Evolutionary conservation across 495 filamentous ascomycete genomes (phyloP).

Genomic region (Lepidopterella palustris): DNA sequence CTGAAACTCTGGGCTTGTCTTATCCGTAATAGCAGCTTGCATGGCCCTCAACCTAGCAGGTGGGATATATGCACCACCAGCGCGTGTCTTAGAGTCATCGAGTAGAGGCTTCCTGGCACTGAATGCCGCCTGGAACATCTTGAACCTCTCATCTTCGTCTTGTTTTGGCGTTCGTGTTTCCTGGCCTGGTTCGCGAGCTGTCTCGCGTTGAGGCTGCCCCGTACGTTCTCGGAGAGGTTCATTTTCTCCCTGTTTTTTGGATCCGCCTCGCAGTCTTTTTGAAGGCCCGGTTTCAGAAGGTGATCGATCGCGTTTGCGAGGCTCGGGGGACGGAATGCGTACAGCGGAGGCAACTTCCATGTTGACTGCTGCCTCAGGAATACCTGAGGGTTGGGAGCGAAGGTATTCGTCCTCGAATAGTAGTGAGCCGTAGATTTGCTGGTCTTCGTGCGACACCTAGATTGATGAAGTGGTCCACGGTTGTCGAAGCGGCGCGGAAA

Average conservation of each 20-base stretch:
- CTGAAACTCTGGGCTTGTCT: conserved; percentile 93
- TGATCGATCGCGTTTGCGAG: conserved; percentile 26
- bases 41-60: conserved; percentile 84
- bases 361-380: not conserved
- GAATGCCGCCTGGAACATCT: conserved; percentile 23
- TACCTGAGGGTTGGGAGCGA: no score
- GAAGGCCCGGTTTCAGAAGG: conserved; percentile 17
- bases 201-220: conserved; percentile 9
- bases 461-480: no score
- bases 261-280: conserved; percentile 18
- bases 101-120: conserved; percentile 23
- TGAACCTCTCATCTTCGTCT: conserved; percentile 19
- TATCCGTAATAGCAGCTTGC: conserved; percentile 95
- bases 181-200: not conserved
- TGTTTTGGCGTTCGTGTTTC: not conserved
- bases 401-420: no score
- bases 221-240: not conserved
- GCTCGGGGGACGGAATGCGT: conserved; percentile 27
- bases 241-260: conserved; percentile 3
- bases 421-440: no score
- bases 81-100: conserved; percentile 60
- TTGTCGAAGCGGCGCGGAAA: no score
- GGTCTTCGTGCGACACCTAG: no score
- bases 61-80: conserved; percentile 92
- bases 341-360: conserved; percentile 28